Base-by-base conservation (phyloP, 345 rosid genomes). In the Euclidium syriacum region DNA sequence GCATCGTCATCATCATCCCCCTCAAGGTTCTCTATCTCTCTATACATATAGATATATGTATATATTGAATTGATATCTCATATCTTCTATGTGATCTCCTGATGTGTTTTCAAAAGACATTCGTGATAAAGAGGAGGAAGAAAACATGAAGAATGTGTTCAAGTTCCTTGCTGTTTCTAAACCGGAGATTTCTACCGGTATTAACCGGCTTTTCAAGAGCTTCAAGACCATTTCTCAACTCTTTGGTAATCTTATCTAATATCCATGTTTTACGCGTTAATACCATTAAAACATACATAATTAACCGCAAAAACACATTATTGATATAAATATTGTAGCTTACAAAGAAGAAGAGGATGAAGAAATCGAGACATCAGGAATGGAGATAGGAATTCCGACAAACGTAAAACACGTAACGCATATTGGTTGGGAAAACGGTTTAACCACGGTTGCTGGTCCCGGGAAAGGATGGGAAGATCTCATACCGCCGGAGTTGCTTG, bases 341-440 rank as follows among this genome's bases (percentile, higher is more conserved):
- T 75, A 82, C 72, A 81, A 78, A 59, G 95, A 85, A 27, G 80
- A 78, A 18, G 81, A 75, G 16, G 54, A 60, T 25, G 88, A 79
- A 47, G 58, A 73, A 15, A 26, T 32, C 3, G 79, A 67, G 26
- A 51, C 48, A n/a, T 66, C 24, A 29, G 67, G 72, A 12, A 83
- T 87, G 84, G 85, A 87, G 71, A 87, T 85, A 36, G 95, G 95
- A 60, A 51, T 70, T 19, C 95, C 95, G n/a, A 85, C 91, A 39
- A 81, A 87, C 50, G 95, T 85, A 67, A 87, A 81, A 77, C 95
- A 87, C 60, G 87, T 87, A 43, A 73, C 95, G 7, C 95, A 85
- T 42, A 83, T 87, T 10, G 95, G 95, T 44, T 72, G 77, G 76
- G 91, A 81, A n/a, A 58, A 62, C 9, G 43, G 59, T n/a, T 25